Percentiles rank a stretch among this genome's conserved stretches.
These are phyloP conservation scores for Plantago ovata DNA, from an alignment of 257 asterid species.

Conservation along the genomic window DNA sequence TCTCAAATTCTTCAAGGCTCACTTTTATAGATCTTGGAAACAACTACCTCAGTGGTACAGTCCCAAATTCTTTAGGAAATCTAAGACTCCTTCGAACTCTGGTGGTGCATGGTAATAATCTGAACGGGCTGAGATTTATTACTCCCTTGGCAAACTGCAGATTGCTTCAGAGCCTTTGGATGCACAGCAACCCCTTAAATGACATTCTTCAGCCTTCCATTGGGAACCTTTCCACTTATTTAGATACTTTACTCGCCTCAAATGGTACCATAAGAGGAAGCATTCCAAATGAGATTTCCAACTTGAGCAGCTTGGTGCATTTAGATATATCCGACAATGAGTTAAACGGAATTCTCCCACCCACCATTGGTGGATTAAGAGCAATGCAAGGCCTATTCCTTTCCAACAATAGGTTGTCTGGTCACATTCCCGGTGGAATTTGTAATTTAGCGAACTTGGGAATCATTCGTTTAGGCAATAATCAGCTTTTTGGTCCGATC, in stretches of 20 bases:
- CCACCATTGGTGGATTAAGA: neutral
- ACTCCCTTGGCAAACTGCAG: constrained; percentile 23
- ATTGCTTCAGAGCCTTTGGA: neutral
- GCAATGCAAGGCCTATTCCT: constrained; percentile 21
- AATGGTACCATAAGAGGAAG: constrained; percentile 10
- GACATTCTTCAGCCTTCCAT: constrained; percentile 20
- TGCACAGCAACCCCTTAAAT: constrained; percentile 2
- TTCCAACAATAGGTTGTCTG: constrained; percentile 15
- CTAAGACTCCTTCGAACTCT: constrained; percentile 23
- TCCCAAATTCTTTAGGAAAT: constrained; percentile 34
- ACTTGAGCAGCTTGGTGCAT: constrained; percentile 11
- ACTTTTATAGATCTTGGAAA: neutral
- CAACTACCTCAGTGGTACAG: constrained; percentile 23
- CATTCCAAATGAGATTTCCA: constrained; percentile 18
- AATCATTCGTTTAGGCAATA: constrained; percentile 8
- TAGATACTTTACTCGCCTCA: neutral
- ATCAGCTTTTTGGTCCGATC: constrained; percentile 25
- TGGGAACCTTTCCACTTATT: constrained; percentile 20
- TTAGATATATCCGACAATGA: constrained; percentile 13
- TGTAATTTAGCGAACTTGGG: constrained; percentile 15
- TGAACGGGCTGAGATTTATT: constrained; percentile 19
- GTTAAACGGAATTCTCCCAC: constrained; percentile 11
- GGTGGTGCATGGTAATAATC: constrained; percentile 19
- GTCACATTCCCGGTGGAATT: constrained; percentile 15
- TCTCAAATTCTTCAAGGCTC: constrained; percentile 24